phyloP scores from a whole-genome alignment of 805 yeast genomes.

The Teunomyces kruisii region DNA sequence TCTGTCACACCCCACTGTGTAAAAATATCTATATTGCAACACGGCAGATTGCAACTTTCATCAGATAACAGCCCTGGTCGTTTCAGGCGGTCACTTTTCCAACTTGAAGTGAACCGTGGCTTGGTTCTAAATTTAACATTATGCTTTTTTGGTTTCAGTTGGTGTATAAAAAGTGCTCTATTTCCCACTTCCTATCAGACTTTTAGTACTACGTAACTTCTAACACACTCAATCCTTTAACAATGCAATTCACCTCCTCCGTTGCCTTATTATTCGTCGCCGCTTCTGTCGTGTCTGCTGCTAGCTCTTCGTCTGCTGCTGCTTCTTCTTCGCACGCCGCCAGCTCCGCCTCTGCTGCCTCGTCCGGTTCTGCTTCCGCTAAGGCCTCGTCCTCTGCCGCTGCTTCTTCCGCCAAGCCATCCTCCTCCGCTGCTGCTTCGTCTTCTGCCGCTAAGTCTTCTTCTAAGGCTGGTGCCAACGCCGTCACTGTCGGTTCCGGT shows the following conservation, averaged over 20 bases:
- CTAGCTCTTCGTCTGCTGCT: constrained; percentile 9
- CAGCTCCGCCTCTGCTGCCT: constrained; percentile 10
- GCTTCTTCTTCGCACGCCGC: constrained; percentile 8
- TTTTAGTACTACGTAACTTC: neutral
- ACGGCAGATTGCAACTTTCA: too few relatives aligned
- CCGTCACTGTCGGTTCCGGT: constrained; percentile 17
- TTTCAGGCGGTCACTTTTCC: too few relatives aligned
- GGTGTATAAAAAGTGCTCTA: neutral
- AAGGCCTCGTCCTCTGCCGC: constrained; percentile 11
- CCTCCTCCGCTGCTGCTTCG: constrained; percentile 10
- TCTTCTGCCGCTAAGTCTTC: constrained; percentile 6
- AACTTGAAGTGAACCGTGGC: too few relatives aligned
- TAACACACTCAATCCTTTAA: neutral
- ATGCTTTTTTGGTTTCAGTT: too few relatives aligned
- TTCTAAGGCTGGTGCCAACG: constrained; percentile 10
- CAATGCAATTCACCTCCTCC: constrained; percentile 15
- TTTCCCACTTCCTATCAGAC: neutral
- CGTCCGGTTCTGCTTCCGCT: constrained; percentile 16
- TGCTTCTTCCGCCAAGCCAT: constrained; percentile 19
- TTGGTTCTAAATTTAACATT: too few relatives aligned
- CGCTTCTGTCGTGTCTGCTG: constrained; percentile 12
- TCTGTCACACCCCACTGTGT: too few relatives aligned
- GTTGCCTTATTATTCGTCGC: constrained; percentile 6
- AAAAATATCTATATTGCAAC: too few relatives aligned
- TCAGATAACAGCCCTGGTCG: too few relatives aligned